Conservation (phyloP, 2,329 filamentous ascomycete species). For the Onygenales sp. region DNA sequence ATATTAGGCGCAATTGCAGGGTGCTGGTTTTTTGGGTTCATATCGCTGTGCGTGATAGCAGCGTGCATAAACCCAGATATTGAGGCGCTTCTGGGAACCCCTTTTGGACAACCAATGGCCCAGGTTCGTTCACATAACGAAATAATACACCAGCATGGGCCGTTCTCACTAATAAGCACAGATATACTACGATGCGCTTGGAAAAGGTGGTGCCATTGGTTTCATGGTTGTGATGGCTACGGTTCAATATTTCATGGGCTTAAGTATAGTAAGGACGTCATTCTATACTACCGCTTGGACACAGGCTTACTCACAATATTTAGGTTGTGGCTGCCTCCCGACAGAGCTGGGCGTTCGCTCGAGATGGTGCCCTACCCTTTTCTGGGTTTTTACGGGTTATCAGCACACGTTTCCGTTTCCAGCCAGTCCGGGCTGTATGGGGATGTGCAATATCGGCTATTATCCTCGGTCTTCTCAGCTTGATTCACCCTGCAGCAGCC, state of each 20-base stretch:
- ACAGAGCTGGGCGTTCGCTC: slow-evolving; percentile 55
- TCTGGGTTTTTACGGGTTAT: slow-evolving; percentile 49
- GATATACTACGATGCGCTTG: slow-evolving; percentile 53
- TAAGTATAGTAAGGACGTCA: slow-evolving; percentile 35
- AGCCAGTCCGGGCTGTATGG: slow-evolving; percentile 49
- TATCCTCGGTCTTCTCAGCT: slow-evolving; percentile 47
- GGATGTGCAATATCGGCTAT: slow-evolving; percentile 43
- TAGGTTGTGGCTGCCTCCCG: slow-evolving; percentile 48
- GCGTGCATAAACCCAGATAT: slow-evolving; percentile 48
- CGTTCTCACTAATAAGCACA: slow-evolving; percentile 22
- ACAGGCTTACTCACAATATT: slow-evolving; percentile 6
- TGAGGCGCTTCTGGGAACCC: slow-evolving; percentile 36
- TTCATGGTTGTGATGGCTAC: slow-evolving; percentile 52
- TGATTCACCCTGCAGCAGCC: slow-evolving; percentile 50
- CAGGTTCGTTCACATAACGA: slow-evolving; percentile 19
- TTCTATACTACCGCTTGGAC: background rate
- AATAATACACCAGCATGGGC: background rate
- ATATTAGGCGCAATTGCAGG: slow-evolving; percentile 50
- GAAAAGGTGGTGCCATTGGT: slow-evolving; percentile 49
- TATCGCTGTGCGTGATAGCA: slow-evolving; percentile 49
- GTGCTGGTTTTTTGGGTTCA: slow-evolving; percentile 48
- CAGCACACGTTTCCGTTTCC: slow-evolving; percentile 45
- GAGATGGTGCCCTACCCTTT: slow-evolving; percentile 54
- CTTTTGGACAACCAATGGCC: slow-evolving; percentile 52
- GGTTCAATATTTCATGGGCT: slow-evolving; percentile 54